Evolutionary conservation across 495 filamentous ascomycete species (phyloP).

Genomic region (Ascodesmis nigricans): DNA sequence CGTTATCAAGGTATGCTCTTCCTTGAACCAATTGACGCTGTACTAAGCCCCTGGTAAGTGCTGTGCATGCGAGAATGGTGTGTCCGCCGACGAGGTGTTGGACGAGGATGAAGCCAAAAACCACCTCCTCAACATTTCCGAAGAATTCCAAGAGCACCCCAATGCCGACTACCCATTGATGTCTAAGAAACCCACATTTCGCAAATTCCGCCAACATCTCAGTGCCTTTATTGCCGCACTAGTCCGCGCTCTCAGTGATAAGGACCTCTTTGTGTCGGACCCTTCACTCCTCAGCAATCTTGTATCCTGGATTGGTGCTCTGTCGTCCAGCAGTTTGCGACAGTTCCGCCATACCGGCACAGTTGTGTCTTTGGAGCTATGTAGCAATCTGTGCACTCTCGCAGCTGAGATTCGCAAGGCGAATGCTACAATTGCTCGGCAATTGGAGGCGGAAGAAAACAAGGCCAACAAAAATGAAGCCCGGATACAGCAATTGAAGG

Average conservation of each 20-base stretch:
- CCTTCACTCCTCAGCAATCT: conserved; percentile 59
- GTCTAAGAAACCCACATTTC: conserved; percentile 46
- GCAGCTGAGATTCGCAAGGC: conserved; percentile 40
- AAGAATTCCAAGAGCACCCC: conserved; percentile 39
- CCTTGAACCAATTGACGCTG: not conserved
- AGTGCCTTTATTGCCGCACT: conserved; percentile 54
- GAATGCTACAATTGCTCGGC: conserved; percentile 50
- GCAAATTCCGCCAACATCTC: conserved; percentile 53
- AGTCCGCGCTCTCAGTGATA: conserved; percentile 50
- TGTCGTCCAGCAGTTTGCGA: conserved; percentile 62
- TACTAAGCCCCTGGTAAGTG: conserved; percentile 19
- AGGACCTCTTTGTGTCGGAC: conserved; percentile 53
- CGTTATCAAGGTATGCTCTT: conserved; percentile 36
- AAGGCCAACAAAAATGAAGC: conserved; percentile 37
- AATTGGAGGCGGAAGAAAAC: conserved; percentile 63
- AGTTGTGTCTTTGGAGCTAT: conserved; percentile 51
- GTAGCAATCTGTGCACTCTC: conserved; percentile 42
- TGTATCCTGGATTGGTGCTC: conserved; percentile 58
- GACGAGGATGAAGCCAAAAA: conserved; percentile 68
- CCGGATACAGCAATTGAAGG: conserved; percentile 42
- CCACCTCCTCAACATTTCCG: conserved; percentile 33
- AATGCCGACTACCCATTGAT: conserved; percentile 86
- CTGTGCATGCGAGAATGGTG: conserved; percentile 52
- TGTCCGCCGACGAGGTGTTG: conserved; percentile 55
- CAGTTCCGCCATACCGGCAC: conserved; percentile 89